Conservation (phyloP, 2,329 filamentous ascomycete genomes). For the Xylaria digitata region DNA sequence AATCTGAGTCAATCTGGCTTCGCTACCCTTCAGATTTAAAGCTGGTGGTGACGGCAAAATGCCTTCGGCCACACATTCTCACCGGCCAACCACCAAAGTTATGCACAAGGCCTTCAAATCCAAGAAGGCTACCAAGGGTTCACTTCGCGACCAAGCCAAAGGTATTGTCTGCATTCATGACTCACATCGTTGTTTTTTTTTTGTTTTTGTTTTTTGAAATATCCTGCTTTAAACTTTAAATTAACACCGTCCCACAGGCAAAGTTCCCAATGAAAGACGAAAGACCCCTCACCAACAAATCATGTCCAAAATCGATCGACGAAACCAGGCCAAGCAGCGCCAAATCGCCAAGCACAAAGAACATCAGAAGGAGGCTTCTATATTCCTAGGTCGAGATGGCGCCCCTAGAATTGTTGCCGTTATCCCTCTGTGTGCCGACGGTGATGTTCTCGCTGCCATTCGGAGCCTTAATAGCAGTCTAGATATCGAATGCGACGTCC, state of each 20-base stretch:
- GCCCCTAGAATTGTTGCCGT: slow-evolving; percentile 90
- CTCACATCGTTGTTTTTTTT: no score
- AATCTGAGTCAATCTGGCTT: slow-evolving; percentile 69
- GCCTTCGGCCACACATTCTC: slow-evolving; percentile 82
- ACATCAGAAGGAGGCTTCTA: slow-evolving; percentile 78
- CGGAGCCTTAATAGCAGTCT: slow-evolving; percentile 79
- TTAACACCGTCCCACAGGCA: slow-evolving; percentile 66
- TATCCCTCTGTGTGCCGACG: slow-evolving; percentile 81
- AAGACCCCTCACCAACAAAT: slow-evolving; percentile 95
- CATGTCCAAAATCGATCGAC: slow-evolving; percentile 95
- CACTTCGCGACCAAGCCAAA: slow-evolving; percentile 86
- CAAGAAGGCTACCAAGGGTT: slow-evolving; percentile 87
- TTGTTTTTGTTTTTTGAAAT: background rate
- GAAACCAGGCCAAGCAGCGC: slow-evolving; percentile 93
- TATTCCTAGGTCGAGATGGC: slow-evolving; percentile 88
- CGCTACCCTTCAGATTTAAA: slow-evolving; percentile 88
- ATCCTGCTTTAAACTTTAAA: background rate
- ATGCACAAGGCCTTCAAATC: slow-evolving; percentile 93
- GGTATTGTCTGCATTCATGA: slow-evolving; percentile 69
- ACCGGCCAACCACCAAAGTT: slow-evolving; percentile 91
- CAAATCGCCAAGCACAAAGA: slow-evolving; percentile 86
- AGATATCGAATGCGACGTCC: slow-evolving; percentile 76
- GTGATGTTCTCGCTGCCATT: slow-evolving; percentile 75
- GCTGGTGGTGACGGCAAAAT: slow-evolving; percentile 79
- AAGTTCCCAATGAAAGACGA: slow-evolving; percentile 81